Base-by-base conservation (phyloP, 2,329 filamentous ascomycete species). In the Beauveria pseudobassiana region DNA sequence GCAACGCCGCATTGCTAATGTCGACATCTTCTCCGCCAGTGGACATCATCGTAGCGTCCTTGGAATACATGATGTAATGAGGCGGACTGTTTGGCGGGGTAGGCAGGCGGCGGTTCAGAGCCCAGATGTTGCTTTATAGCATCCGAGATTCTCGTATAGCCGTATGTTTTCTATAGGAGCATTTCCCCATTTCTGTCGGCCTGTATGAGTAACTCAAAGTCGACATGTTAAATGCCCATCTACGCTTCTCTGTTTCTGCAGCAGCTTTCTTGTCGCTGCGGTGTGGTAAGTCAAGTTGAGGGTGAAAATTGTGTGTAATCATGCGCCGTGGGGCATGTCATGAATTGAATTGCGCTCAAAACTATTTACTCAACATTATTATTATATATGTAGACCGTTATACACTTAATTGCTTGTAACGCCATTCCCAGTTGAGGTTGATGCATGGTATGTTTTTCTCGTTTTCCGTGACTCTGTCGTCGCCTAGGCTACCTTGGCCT, bases 361-460 rank as follows among this genome's bases (percentile, higher is more conserved):
- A 22, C 50, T 61, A 61, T 61, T 61, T 61, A 61, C 58, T 51
- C 50, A 43, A 54, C 58, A 61, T 61, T 61, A 61, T 54, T 61
- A 61, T 61, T 61, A 61, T 61, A 54, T 61, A 54, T 53, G 30
- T 61, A 61, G 26, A 61, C 49, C 58, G 50, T 61, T 61, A 42
- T 61, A 61, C 50, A 61, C 50, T 61, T 48, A n/a, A 28, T 34
- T 52, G 38, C 34, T 50, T 43, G 14, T 9, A 60, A 60, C 58
- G 58, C 58, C 58, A 38, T 59, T 59, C 22, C 46, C 56, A 22
- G 28, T n/a, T 40, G 22, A 48, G 26, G 30, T 43, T n/a, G 45
- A 59, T 59, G 56, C 56, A 50, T 45, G 26, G 9, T 52, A 9
- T 30, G 28, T 46, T 40, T 14, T 52, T 14, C 51, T 26, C 28